Conservation (phyloP, 257 asterid genomes). For the Paulownia fortunei region DNA sequence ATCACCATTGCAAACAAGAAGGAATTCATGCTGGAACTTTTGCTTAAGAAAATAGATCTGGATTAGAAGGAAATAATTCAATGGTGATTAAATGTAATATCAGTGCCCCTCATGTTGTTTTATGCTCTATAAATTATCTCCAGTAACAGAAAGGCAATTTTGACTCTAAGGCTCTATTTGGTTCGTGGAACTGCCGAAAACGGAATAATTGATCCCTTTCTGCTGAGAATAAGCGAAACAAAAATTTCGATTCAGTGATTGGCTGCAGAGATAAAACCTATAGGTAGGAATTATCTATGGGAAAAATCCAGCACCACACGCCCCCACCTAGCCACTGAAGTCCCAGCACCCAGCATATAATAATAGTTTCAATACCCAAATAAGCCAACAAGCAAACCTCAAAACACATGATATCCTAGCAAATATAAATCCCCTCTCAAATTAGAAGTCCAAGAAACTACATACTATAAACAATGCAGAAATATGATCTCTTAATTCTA, state of each 20-base stretch:
- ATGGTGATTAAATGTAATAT: not conserved
- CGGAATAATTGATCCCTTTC: not conserved
- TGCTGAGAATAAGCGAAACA: slow-evolving; percentile 5
- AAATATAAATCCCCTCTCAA: not conserved
- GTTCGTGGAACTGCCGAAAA: not conserved
- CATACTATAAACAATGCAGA: not conserved
- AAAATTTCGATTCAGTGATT: not conserved
- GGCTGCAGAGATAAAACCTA: not conserved
- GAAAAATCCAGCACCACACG: not conserved
- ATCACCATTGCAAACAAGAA: slow-evolving; percentile 31
- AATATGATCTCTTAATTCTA: not conserved
- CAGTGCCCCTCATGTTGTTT: slow-evolving; percentile 16
- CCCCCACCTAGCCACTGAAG: not conserved
- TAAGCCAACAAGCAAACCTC: too few species aligned
- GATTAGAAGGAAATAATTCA: slow-evolving; percentile 1
- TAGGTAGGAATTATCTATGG: not conserved
- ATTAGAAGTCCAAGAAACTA: not conserved
- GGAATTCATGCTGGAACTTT: not conserved
- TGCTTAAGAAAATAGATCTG: not conserved
- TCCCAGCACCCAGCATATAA: too few species aligned
- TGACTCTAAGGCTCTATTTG: slow-evolving; percentile 9
- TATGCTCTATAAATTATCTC: slow-evolving; percentile 17
- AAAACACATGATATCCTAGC: too few species aligned
- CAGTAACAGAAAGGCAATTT: not conserved
- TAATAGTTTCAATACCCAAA: too few species aligned